These are phyloP conservation scores for Haplographium delicatum DNA, from an alignment of 495 filamentous ascomycete genomes.

Conservation along the genomic window DNA sequence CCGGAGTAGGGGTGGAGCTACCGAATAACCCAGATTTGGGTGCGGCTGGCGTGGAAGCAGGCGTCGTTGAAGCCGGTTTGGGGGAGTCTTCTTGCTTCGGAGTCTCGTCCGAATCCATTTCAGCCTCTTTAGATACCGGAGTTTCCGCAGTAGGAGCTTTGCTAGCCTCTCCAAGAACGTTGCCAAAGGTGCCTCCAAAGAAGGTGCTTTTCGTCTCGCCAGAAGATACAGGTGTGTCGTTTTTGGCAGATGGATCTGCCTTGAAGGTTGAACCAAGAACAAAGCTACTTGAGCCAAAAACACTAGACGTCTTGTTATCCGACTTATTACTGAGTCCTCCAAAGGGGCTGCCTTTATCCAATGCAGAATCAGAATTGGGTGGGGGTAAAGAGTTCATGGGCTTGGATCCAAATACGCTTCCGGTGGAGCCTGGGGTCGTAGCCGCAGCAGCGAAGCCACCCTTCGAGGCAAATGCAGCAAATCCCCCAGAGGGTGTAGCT, in stretches of 20 bases:
- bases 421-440: slow-evolving; percentile 7
- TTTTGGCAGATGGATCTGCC: slow-evolving; percentile 58
- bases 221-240: slow-evolving; percentile 49
- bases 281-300: slow-evolving; percentile 49
- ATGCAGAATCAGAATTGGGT: slow-evolving; percentile 2
- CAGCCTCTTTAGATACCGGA: slow-evolving; percentile 51
- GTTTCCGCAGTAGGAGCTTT: slow-evolving; percentile 34
- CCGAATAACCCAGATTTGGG: slow-evolving; percentile 37
- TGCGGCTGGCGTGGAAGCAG: slow-evolving; percentile 46
- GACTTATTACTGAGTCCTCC: slow-evolving; percentile 6
- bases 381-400: slow-evolving; percentile 16
- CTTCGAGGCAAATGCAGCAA: slow-evolving; percentile 54
- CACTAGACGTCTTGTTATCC: slow-evolving; percentile 5
- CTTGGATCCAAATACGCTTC: slow-evolving; percentile 47
- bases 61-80: slow-evolving; percentile 48
- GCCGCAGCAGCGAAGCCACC: slow-evolving; percentile 49
- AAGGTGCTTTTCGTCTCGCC: slow-evolving; percentile 36
- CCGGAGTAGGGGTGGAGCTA: slow-evolving; percentile 23
- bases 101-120: slow-evolving; percentile 46
- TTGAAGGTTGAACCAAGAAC: slow-evolving; percentile 78
- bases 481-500: slow-evolving; percentile 37
- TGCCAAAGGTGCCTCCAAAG: slow-evolving; percentile 54
- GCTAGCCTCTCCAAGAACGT: slow-evolving; percentile 40
- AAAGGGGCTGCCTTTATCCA: slow-evolving; percentile 14
- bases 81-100: slow-evolving; percentile 27